phyloP scores from a whole-genome alignment of 805 yeast species.

The Aciculoconidium aculeatum region DNA sequence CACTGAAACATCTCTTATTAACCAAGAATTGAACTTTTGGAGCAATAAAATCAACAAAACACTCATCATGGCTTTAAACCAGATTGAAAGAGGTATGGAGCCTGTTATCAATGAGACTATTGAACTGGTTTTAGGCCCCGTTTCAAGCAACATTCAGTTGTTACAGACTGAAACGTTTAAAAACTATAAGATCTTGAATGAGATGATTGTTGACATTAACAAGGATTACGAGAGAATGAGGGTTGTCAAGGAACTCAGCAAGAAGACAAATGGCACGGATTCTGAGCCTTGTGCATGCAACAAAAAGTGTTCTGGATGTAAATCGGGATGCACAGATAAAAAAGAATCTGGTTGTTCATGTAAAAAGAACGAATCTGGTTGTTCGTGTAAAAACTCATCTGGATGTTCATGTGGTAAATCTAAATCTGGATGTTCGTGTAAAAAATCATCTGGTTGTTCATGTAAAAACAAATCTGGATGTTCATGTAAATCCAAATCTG shows the following conservation, averaged over 20 bases:
- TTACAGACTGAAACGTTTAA: slow-evolving; percentile 25
- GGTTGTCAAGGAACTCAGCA: too few relatives aligned
- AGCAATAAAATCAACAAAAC: slow-evolving; percentile 28
- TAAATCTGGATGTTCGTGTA: too few relatives aligned
- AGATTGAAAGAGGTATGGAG: slow-evolving; percentile 26
- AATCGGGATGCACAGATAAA: too few relatives aligned
- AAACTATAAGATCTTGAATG: slow-evolving; percentile 25
- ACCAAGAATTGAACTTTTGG: slow-evolving; percentile 29
- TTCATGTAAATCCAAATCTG: slow-evolving; percentile 8
- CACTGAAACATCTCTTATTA: slow-evolving; percentile 11
- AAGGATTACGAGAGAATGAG: slow-evolving; percentile 29
- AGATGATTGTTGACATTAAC: slow-evolving; percentile 25
- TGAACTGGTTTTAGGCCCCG: slow-evolving; percentile 18
- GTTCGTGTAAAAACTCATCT: too few relatives aligned
- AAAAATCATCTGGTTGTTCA: too few relatives aligned
- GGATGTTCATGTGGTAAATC: too few relatives aligned
- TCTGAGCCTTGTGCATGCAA: too few relatives aligned
- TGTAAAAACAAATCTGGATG: too few relatives aligned
- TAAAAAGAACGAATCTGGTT: too few relatives aligned
- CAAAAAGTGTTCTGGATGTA: too few relatives aligned
- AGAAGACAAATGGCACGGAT: slow-evolving; percentile 11
- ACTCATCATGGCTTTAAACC: slow-evolving; percentile 26
- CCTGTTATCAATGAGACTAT: slow-evolving; percentile 20
- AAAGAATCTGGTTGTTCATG: too few relatives aligned
- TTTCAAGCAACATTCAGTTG: slow-evolving; percentile 21